These are phyloP conservation scores for Lithohypha guttulata DNA, from an alignment of 2,329 filamentous ascomycete genomes.

Conservation along the genomic window DNA sequence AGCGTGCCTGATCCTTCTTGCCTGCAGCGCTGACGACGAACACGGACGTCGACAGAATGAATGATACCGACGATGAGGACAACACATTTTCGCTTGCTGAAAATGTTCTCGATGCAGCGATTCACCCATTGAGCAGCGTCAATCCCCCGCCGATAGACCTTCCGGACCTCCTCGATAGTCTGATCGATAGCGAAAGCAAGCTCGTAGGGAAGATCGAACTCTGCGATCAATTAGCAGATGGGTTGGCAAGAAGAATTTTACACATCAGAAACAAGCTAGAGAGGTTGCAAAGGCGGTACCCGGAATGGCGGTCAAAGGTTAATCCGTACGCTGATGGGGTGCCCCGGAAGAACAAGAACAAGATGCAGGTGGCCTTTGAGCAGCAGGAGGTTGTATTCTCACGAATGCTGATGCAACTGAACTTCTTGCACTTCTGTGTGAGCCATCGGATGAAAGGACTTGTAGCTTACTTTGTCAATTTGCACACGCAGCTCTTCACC, in stretches of 20 bases:
- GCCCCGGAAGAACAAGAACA: background rate
- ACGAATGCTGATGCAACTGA: conserved; percentile 4
- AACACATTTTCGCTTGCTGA: background rate
- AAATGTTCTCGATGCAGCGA: background rate
- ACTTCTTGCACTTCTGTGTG: background rate
- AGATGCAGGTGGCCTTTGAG: background rate
- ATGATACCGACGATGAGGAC: background rate
- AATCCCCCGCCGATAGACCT: conserved; percentile 6
- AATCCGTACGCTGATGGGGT: no score
- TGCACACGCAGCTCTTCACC: conserved; percentile 1
- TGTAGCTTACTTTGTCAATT: background rate
- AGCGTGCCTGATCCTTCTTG: no score
- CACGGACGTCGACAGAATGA: background rate
- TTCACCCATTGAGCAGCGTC: conserved; percentile 2
- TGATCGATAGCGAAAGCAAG: conserved; percentile 3
- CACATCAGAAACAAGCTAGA: background rate
- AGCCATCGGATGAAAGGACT: background rate
- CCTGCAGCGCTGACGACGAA: no score
- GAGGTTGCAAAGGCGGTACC: background rate
- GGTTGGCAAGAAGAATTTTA: background rate
- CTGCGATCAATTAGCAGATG: background rate
- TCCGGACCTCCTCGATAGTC: conserved; percentile 5
- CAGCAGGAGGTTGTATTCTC: background rate
- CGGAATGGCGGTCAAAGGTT: background rate
- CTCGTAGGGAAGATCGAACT: background rate